Evolutionary conservation across 2,329 filamentous ascomycete genomes (phyloP), one percentile per base, ranked within the genome.

Genomic region (Xylaria sp.): DNA sequence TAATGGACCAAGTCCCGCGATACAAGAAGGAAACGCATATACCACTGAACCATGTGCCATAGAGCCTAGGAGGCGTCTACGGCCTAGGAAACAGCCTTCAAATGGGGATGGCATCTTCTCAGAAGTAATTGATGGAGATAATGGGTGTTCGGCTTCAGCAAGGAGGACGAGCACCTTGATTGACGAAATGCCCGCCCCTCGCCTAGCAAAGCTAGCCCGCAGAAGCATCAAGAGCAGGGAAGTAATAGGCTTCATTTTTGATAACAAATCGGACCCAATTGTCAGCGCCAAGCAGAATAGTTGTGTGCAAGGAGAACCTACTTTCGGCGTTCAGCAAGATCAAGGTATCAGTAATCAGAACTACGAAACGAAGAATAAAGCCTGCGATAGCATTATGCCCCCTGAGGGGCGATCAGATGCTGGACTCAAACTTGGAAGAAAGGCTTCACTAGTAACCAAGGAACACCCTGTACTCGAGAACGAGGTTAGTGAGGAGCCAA

Each of bases 141-240:
- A 53, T 29, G 51, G 46, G 15, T 49, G 41, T 10, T 40, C 37
- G 13, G 23, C 13, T 25, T 52, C 38, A 43, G 27, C 35, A 15
- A 37, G 58, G 4, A 58, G 29, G 27, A 62, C 60, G 21, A 43
- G 57, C 23, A 21, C 23, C 9, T 21, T 58, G 10, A 41, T 46
- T 8, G 62, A 67, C 4, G 63, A 60, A 11, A 47, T 51, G 33
- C 68, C 68, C n/a, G 54, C 70, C 25, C 73, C 73, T 54, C 71
- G 72, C 21, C 62, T 75, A 47, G 72, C 67, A 40, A 66, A 63
- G 17, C 54, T 75, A 4, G 65, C 68, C 15, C 69, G 72, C 37
- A 74, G 66, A 54, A 68, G 68, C 49, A 67, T 74, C 41, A 70
- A 71, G 33, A 74, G 71, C 35, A 73, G 64, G 44, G 73, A 75